Evolutionary conservation across 1,139 yeast species (phyloP), one percentile per base, ranked within the genome.

Genomic region (Entelexis paramagnoliae): DNA sequence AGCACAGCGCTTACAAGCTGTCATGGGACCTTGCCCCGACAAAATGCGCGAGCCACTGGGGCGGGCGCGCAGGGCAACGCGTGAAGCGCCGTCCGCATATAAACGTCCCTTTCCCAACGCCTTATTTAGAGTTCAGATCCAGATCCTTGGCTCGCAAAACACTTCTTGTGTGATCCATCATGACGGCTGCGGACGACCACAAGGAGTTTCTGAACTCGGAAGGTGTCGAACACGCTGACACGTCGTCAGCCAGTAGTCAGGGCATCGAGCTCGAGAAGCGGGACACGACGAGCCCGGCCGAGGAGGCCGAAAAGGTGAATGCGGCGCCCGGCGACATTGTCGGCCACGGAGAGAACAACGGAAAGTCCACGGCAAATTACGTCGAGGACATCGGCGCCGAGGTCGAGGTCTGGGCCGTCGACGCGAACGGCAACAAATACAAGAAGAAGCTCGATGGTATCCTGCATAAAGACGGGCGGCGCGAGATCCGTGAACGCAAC

Each of bases 391-490:
- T 52, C 14, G 55, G 55, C 10, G 55, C 55, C 4, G 55, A 53
- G 19, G 38, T 53, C 14, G 55, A 53, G 19, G 50, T 53, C 1
- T 53, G 55, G 52, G 46, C 20, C 13, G 40, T 42, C 22, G 55
- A 46, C 29, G 50, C 38, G 22, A 32, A 53, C 38, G 55, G 55
- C 16, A 47, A 16, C 35, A 43, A 34, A n/a, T n/a, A 40, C 30
- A 48, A 42, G 43, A 53, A 51, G 45, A 42, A 32, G 8, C 41
- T 53, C 7, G 50, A 48, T 30, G 57, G 57, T 3, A 44, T 54
- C 10, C 32, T 54, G 30, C 57, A 54, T 29, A 49, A 55, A n/a
- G 57, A 54, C 19, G 57, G 57, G 4, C 51, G 57, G 10, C 53
- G 57, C 19, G 57, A 54, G 46, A 52, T 54, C 17, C 51, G 57